Evolutionary conservation across 148 eudicot genomes (phyloP).

Genomic region (Beta vulgaris): DNA sequence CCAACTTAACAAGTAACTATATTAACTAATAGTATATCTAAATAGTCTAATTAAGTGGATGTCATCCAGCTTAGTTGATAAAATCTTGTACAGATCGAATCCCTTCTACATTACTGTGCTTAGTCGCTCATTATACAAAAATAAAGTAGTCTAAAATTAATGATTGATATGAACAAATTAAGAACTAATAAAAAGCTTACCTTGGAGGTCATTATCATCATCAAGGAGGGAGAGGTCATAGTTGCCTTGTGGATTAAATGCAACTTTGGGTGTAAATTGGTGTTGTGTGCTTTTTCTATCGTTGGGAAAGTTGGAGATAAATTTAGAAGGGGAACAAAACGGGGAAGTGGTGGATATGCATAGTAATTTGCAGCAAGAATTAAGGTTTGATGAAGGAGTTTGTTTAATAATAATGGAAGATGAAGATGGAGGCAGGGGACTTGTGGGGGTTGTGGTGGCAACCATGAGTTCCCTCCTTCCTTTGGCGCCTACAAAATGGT

Average conservation of each 20-base stretch:
- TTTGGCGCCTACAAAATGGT: conserved; percentile 12
- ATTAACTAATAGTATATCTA: no score
- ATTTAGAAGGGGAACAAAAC: conserved; percentile 15
- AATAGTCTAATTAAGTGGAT: no score
- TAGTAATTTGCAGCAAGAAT: not conserved
- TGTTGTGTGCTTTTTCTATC: not conserved
- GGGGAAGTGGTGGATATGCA: not conserved
- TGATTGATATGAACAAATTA: not conserved
- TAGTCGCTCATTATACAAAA: no score
- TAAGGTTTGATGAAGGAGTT: not conserved
- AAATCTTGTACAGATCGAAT: no score
- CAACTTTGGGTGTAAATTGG: conserved; percentile 48
- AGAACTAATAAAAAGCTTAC: not conserved
- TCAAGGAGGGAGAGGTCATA: conserved; percentile 64
- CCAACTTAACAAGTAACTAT: no score
- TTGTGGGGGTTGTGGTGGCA: conserved; percentile 20
- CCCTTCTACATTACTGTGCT: no score
- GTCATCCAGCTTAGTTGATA: no score
- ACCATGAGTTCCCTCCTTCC: conserved; percentile 27
- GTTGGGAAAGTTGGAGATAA: conserved; percentile 5
- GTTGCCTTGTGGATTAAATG: conserved; percentile 83
- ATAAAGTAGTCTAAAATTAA: no score
- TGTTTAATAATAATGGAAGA: conserved; percentile 37
- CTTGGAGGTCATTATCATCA: conserved; percentile 38
- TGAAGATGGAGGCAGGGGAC: not conserved